These are phyloP conservation scores for Allium cepa DNA, from an alignment of 106 monocot genomes.

Conservation along the genomic window DNA sequence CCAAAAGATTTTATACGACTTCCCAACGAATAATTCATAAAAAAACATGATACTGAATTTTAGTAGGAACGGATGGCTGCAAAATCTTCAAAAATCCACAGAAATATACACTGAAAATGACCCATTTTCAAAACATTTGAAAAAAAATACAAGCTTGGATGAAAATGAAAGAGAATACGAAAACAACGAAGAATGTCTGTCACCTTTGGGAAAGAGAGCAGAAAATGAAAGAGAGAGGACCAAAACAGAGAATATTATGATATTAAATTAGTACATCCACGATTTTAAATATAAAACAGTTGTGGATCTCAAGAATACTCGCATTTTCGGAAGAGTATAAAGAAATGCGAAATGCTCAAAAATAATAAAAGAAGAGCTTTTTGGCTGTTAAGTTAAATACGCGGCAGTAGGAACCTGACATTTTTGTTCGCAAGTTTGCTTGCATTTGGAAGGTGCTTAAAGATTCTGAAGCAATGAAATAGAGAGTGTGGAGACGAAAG, in stretches of 20 bases:
- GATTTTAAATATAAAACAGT: neutral
- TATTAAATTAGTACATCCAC: neutral
- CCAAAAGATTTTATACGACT: neutral
- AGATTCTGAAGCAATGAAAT: too few relatives aligned
- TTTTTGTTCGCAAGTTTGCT: too few relatives aligned
- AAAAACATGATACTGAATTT: neutral
- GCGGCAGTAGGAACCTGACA: too few relatives aligned
- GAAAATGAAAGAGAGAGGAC: neutral
- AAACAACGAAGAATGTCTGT: conserved; percentile 1
- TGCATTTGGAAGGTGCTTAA: too few relatives aligned
- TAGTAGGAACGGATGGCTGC: neutral
- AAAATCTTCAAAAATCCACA: neutral
- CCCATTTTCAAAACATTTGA: too few relatives aligned
- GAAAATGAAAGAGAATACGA: neutral
- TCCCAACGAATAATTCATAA: neutral
- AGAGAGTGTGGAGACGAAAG: too few relatives aligned
- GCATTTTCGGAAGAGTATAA: too few relatives aligned
- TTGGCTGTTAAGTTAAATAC: too few relatives aligned
- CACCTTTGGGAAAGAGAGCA: conserved; percentile 6
- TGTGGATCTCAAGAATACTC: neutral
- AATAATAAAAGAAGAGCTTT: too few relatives aligned
- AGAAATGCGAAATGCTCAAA: too few relatives aligned
- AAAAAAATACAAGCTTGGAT: neutral
- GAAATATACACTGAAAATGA: too few relatives aligned
- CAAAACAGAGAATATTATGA: neutral